Evolutionary conservation across 2,329 filamentous ascomycete species (phyloP).

Genomic region (Lachnellula cervina): DNA sequence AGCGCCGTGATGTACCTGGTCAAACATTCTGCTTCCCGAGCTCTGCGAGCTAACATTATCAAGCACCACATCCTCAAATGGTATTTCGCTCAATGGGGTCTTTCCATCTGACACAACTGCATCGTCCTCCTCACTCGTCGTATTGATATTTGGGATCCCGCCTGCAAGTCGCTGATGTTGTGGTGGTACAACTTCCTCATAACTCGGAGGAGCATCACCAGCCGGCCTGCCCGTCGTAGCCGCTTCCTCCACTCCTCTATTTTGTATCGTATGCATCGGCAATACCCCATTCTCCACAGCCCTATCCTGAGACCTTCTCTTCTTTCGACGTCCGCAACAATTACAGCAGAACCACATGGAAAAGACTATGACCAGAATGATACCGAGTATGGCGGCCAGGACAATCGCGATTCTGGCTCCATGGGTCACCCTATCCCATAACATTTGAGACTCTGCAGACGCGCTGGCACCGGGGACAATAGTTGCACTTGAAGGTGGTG

Average conservation of each 20-base stretch:
- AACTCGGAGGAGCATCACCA: constrained; percentile 17
- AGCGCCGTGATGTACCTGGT: constrained; percentile 13
- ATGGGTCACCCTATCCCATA: constrained; percentile 4
- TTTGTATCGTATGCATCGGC: constrained; percentile 5
- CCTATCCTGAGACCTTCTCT: neutral
- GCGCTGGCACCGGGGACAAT: neutral
- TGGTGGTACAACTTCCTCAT: constrained; percentile 20
- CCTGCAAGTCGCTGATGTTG: constrained; percentile 16
- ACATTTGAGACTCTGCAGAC: neutral
- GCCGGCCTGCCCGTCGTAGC: neutral
- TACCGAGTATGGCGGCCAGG: constrained; percentile 4
- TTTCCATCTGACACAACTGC: constrained; percentile 26
- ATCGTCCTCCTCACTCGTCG: constrained; percentile 17
- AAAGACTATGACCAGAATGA: constrained; percentile 10
- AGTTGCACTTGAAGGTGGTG: neutral
- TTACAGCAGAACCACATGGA: constrained; percentile 21
- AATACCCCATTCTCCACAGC: constrained; percentile 1
- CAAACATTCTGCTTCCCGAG: constrained; percentile 17
- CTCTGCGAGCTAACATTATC: constrained; percentile 14
- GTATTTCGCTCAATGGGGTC: constrained; percentile 27
- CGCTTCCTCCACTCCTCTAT: neutral
- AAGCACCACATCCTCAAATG: constrained; percentile 26
- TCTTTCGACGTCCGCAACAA: constrained; percentile 17
- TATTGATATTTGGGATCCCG: constrained; percentile 11
- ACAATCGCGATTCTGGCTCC: constrained; percentile 9